Base-by-base conservation (phyloP, 768 basidiomycete species). In the Rhizopogon roseolus region DNA sequence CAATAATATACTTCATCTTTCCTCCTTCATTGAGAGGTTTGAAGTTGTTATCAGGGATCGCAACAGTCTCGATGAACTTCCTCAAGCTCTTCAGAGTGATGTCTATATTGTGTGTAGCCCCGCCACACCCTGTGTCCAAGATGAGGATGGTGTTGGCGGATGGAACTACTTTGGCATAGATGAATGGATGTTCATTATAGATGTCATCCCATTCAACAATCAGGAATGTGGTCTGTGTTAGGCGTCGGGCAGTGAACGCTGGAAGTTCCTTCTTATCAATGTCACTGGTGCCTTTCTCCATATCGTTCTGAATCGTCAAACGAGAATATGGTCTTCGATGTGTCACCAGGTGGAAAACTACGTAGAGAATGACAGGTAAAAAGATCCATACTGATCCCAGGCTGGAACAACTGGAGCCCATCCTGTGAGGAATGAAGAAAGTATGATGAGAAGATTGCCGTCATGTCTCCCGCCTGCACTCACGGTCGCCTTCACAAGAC, bases 101-200 rank as follows among this genome's bases (percentile, higher is more conserved):
- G 43, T 71, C 56, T 2, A 71, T 69, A 50, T 76, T 70, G 45
- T 68, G 60, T 3, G 79, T 75, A 43, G 62, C 67, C 5, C 81
- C 80, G 17, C 81, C 80, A 37, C 80, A 81, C 37, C 81, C 82
- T 14, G 78, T 81, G 61, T 83, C 81, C 42, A 81, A 65, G 36
- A 82, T 57, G 9, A 84, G 66, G 49, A 81, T 64, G 1, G 76
- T 75, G 25, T 65, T 64, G 4, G 71, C 68, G 9, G 60, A 57
- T 29, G 72, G 68, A 8, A 76, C 57, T 41, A 76, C 51, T 59
- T 79, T 81, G 54, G 69, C 78, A 60, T 81, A 82, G 55, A 84
- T 81, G 64, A 79, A 75, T 3, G 81, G 79, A 50, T 74, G 73
- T 60, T 84, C 81, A 14, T 66, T 66, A 63, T 74, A 82, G 29